These are phyloP conservation scores for Scolecobasidium constrictum DNA, from an alignment of 2,329 filamentous ascomycete species.

Conservation along the genomic window DNA sequence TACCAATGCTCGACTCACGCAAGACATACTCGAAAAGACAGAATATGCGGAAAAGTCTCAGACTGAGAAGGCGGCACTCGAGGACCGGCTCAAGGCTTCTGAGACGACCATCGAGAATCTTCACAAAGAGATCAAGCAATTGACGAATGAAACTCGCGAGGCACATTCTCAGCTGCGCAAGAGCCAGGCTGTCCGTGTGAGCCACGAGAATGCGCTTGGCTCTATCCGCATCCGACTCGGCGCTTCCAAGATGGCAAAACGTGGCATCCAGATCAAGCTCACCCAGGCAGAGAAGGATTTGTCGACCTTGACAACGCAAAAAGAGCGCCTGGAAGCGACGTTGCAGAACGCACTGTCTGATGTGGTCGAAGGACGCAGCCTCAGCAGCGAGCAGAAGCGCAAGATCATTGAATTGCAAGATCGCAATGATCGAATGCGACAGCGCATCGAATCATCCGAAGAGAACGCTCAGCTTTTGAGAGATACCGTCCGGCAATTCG, in stretches of 20 bases:
- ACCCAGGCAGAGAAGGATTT: constrained; percentile 4
- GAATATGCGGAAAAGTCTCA: neutral
- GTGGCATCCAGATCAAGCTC: constrained; percentile 4
- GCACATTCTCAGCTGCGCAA: neutral
- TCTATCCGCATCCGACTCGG: constrained; percentile 1
- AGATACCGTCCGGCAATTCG: neutral
- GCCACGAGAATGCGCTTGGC: constrained; percentile 3
- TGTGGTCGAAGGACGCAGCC: neutral
- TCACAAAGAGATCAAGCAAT: neutral
- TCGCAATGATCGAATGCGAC: neutral
- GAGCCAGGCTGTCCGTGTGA: constrained; percentile 1
- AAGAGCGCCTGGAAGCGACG: neutral
- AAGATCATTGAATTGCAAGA: neutral
- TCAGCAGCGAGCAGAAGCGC: neutral
- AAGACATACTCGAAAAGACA: neutral
- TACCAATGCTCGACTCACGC: neutral
- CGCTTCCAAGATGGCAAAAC: constrained; percentile 5
- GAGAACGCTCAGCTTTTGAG: neutral
- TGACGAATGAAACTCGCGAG: neutral
- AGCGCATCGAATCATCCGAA: neutral
- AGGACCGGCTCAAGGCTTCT: neutral
- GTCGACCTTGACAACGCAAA: neutral
- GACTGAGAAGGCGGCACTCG: neutral
- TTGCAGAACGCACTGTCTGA: neutral
- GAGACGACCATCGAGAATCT: neutral